These are phyloP conservation scores for Endocarpon pusillum DNA, from an alignment of 495 filamentous ascomycete species.

Conservation along the genomic window DNA sequence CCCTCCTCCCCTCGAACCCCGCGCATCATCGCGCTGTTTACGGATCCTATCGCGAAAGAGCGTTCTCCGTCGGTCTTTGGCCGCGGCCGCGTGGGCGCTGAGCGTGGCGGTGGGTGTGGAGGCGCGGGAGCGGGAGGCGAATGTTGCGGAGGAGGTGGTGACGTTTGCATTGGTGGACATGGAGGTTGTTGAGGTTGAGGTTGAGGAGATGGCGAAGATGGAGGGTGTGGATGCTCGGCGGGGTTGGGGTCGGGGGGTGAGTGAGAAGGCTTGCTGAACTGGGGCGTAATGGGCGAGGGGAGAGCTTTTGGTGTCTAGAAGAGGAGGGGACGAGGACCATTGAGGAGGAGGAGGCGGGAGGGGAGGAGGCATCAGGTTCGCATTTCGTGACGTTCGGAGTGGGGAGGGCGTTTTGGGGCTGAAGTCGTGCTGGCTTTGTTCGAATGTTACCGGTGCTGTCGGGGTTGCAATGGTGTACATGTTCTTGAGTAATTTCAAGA, in stretches of 20 bases:
- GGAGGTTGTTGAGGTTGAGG: constrained; percentile 4
- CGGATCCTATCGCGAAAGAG: constrained; percentile 70
- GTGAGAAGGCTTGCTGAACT: constrained; percentile 1
- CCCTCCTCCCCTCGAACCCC: constrained; percentile 50
- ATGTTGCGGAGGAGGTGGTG: constrained; percentile 9
- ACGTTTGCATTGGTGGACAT: constrained; percentile 1
- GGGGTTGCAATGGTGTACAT: neutral
- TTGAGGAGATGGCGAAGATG: constrained; percentile 8
- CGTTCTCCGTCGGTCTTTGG: constrained; percentile 18
- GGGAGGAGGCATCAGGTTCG: constrained; percentile 4
- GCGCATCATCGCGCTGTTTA: constrained; percentile 50
- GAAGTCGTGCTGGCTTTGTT: neutral
- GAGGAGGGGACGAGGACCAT: constrained; percentile 4
- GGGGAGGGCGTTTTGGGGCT: constrained; percentile 5
- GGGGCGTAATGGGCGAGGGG: neutral
- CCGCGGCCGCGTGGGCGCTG: constrained; percentile 23
- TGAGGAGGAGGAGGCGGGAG: constrained; percentile 6
- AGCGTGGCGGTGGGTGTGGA: constrained; percentile 11
- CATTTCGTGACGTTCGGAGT: constrained; percentile 4
- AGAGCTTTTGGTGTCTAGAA: constrained; percentile 7
- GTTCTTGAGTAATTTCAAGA: neutral
- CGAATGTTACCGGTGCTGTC: neutral
- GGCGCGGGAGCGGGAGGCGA: constrained; percentile 5
- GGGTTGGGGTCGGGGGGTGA: constrained; percentile 8
- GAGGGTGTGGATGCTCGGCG: constrained; percentile 8